A percentile compares a stretch with the other conserved stretches of the same genome.
phyloP scores from a whole-genome alignment of 1,284 basidiomycete species.

The Porodaedalea pini region DNA sequence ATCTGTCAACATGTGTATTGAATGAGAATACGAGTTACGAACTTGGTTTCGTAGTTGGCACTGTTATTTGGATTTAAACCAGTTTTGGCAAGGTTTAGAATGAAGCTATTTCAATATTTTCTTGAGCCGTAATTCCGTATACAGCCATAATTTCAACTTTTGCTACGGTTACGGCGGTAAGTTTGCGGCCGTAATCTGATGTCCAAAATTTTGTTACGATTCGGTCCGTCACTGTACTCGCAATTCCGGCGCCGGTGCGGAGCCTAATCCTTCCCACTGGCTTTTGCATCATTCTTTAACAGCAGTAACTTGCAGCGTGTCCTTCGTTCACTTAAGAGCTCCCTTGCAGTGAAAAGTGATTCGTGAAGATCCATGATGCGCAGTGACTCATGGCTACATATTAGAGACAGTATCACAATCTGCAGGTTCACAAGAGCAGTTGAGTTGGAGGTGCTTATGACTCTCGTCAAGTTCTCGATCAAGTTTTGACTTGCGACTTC shows the following conservation, averaged over 20 bases:
- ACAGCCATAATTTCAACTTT: too few relatives aligned
- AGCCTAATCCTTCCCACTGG: background rate
- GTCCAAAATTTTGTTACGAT: too few relatives aligned
- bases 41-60: slow-evolving; percentile 94
- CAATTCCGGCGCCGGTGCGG: too few relatives aligned
- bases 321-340: background rate
- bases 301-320: background rate
- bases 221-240: too few relatives aligned
- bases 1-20: slow-evolving; percentile 35
- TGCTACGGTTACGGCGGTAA: too few relatives aligned
- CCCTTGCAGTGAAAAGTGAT: background rate
- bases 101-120: too few relatives aligned
- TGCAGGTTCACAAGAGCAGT: background rate
- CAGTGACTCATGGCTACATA: background rate
- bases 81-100: too few relatives aligned
- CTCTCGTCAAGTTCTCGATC: background rate
- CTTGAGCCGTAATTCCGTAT: too few relatives aligned
- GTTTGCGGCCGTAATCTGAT: too few relatives aligned
- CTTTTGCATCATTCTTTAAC: background rate
- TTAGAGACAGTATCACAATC: background rate
- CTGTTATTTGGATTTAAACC: too few relatives aligned
- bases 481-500: background rate
- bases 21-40: slow-evolving; percentile 1
- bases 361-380: background rate
- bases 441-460: background rate